Evolutionary conservation across 2,329 filamentous ascomycete genomes (phyloP), one percentile per base, ranked within the genome.

Genomic region (Penicillium sclerotiorum): DNA sequence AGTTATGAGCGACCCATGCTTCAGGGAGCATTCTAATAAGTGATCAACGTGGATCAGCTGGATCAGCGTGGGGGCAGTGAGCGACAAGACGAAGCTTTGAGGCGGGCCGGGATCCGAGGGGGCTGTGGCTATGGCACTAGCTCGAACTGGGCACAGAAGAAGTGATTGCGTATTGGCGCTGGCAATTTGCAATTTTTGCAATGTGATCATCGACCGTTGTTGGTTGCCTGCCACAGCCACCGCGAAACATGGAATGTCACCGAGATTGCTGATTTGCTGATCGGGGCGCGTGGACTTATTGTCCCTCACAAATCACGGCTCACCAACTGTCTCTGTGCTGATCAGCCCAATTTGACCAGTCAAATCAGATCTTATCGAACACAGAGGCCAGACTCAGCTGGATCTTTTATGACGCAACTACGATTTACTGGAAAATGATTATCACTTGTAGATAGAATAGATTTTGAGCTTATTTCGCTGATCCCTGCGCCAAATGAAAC

Each of bases 401-500:
- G n/a, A n/a, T n/a, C n/a, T n/a, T n/a, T n/a, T n/a, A n/a, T n/a
- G n/a, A n/a, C n/a, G n/a, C n/a, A n/a, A n/a, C n/a, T n/a, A n/a
- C n/a, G n/a, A n/a, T n/a, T n/a, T n/a, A n/a, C n/a, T 23, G 20
- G n/a, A 15, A 20, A 6, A 18, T 36, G 11, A 20, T 12, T 12
- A 23, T 20, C 35, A 33, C n/a, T 37, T 27, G 44, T 33, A 46
- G 36, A 39, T 23, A 43, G 7, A 53, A 49, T 57, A 47, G 53
- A 57, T 56, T 50, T 53, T 59, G 50, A 51, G 46, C 47, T 50
- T 49, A 52, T 39, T 55, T 56, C 50, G 56, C 55, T 55, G 22
- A 47, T 51, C 47, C 57, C 48, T 52, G 42, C 53, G 53, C 57
- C 53, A 38, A n/a, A n/a, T 52, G 15, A 38, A 51, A 55, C 20